Base-by-base conservation (phyloP, 176 grass and related monocot genomes). In the Triticum timopheevii region DNA sequence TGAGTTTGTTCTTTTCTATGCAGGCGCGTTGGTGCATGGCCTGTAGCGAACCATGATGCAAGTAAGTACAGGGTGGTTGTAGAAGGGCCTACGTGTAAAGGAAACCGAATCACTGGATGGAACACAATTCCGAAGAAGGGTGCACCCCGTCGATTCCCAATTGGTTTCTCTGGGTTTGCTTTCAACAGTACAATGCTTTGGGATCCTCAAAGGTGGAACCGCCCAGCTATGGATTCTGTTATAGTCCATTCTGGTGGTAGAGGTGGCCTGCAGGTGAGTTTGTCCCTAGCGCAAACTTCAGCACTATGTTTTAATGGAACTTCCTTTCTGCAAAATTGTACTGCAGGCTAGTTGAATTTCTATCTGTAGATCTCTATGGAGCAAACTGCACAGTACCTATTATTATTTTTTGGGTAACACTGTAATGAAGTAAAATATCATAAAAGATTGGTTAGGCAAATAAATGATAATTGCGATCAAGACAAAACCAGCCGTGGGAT, bases 131-230 rank as follows among this genome's bases (percentile, higher is more conserved):
- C 78, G 65, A 89, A 82, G 80, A 95, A 88, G 58, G 73, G 86
- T 59, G 6, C 20, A 49, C 62, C 65, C 76, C 87, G 89, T 71
- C 92, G 93, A 81, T 95, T 95, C 49, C 95, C 88, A 65, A 77
- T 89, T 70, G 86, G 87, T 65, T 91, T 95, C 69, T 80, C 95
- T 82, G 93, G 89, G 13, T 91, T 97, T 82, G 95, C 95, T 80
- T 97, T 95, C 81, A 95, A 97, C 86, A 95, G 91, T 59, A 95
- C 95, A 79, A 80, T 97, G 81, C 71, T 97, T n/a, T 97, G 95
- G 95, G 93, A 97, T 56, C 91, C 95, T 59, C 88, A 90, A 67
- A 93, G 88, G 74, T 97, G 93, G 82, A 86, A 92, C 71, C 95
- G 91, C 35, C 87, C 88, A 42, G 86, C 93, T 70, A 42, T 86